Evolutionary conservation across 176 grass and related monocot genomes (phyloP).

Genomic region (Hsuehochloa calcarea): DNA sequence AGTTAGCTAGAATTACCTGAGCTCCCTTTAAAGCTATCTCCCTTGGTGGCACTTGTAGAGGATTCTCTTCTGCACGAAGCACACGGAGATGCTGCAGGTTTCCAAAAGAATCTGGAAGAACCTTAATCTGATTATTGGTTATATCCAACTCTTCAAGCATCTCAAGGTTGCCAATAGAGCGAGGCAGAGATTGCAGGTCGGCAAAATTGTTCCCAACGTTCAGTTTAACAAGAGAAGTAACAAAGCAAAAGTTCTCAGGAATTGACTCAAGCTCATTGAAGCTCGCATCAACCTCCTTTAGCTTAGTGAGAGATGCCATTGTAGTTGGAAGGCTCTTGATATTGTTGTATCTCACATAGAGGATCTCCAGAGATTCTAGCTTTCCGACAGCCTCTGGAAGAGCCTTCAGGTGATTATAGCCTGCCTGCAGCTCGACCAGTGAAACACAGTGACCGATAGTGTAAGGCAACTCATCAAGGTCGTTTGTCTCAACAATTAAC

Average conservation of each 20-base stretch:
- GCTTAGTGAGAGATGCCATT: constrained; percentile 85
- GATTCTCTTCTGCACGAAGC: constrained; percentile 88
- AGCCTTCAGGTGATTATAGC: constrained; percentile 86
- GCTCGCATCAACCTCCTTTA: constrained; percentile 91
- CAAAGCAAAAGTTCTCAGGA: constrained; percentile 90
- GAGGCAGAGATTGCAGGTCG: constrained; percentile 76
- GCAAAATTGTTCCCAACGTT: constrained; percentile 92
- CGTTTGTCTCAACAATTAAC: constrained; percentile 72
- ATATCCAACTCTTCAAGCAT: constrained; percentile 97
- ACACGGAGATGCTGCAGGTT: constrained; percentile 58
- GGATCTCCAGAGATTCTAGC: constrained; percentile 78
- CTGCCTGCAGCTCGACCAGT: constrained; percentile 68
- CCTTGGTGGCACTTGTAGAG: constrained; percentile 90
- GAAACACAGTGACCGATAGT: constrained; percentile 84
- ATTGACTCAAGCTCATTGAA: constrained; percentile 94
- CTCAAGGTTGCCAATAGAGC: constrained; percentile 94
- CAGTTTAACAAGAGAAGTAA: constrained; percentile 87
- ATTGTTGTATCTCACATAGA: constrained; percentile 89
- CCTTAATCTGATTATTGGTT: constrained; percentile 95
- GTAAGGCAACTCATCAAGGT: constrained; percentile 88
- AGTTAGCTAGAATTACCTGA: constrained; percentile 55
- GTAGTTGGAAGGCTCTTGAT: constrained; percentile 92
- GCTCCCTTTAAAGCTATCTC: constrained; percentile 78
- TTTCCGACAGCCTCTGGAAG: constrained; percentile 96
- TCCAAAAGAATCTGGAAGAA: constrained; percentile 89